Base-by-base conservation (phyloP, 257 asterid species). In the Lithospermum erythrorhizon region DNA sequence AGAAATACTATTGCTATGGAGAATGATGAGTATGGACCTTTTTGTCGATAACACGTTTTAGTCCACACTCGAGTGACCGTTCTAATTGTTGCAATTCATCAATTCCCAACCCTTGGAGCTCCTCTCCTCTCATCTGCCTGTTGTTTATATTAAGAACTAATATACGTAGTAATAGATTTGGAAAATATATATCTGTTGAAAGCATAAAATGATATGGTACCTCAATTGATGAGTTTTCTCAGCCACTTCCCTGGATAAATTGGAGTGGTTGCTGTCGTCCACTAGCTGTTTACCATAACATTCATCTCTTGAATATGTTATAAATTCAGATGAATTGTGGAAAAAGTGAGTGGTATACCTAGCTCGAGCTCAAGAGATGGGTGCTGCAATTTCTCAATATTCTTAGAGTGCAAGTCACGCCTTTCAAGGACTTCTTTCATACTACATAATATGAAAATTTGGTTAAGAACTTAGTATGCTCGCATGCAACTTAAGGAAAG, bases 61-160 rank as follows among this genome's bases (percentile, higher is more conserved):
- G 78, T 61, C 95, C 98, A 27, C 53, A 58, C 79, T 91, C 98
- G 21, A 91, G 84, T 10, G 83, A 78, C 57, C 47, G 78, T 76
- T 91, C 98, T 47, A 91, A 72, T 13, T 59, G 67, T 66, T 88
- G 90, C 73, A 91, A 70, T 72, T 88, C 97, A 60, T 88, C 87
- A n/a, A 91, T 67, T 59, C 81, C 78, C 62, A 88, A 73, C 21
- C 84, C 95, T 64, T 81, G 89, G 47, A 91, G 87, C 68, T 91
- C 95, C 78, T 91, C 97, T 3, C 95, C 98, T 65, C 96, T 84
- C 95, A 91, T 84, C 70, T 71, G 89, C 83, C 98, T 91, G 61
- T 62, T 51, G 35, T 41, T 41, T 21, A 20, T 3, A 49, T n/a
- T 64, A 11, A 41, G 15, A 61, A 14, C n/a, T 59, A 21, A 11